Base-by-base conservation (phyloP, 2,329 filamentous ascomycete genomes). In the Aspergillus sp. region DNA sequence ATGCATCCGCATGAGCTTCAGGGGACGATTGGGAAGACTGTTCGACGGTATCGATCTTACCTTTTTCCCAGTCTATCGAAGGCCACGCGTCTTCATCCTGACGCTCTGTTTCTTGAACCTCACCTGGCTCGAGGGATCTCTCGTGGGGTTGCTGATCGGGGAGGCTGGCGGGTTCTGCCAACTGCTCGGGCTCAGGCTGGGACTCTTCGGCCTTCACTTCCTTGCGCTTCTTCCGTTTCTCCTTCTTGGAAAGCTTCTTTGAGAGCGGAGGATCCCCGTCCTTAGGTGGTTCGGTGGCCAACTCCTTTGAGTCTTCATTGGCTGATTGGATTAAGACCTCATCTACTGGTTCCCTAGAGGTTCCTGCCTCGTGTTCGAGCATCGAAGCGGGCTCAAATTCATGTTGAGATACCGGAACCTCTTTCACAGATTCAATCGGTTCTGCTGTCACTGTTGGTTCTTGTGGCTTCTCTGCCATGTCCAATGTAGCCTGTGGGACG, bases 51-150 rank as follows among this genome's bases (percentile, higher is more conserved):
- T 66, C 66, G 41, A 63, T 54, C 50, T 68, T 66, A 33, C 61
- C 62, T 52, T 70, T 66, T 17, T 68, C 70, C 73, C 73, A 75
- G 53, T 75, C 72, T 63, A 76, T 75, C 33, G 65, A 55, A 54
- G 74, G 74, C 69, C 70, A 75, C 45, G 64, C 65, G 21, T 75
- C 71, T n/a, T 73, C 70, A 17, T 69, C 66, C 40, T 64, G 59
- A 31, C 57, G 19, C 1, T 67, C 62, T 40, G 44, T 15, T 8
- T 59, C 53, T 52, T 54, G 24, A 37, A 21, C 40, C 14, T 40
- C 43, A 31, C 15, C 51, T 33, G 35, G 52, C 37, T 39, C 44
- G 33, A n/a, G 21, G 12, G 11, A 31, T 40, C 60, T 41, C 17
- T 39, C 43, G 31, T n/a, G 27, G n/a, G 44, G n/a, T 31, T 35